phyloP scores from a whole-genome alignment of 2,329 filamentous ascomycete species.

The Aspergillus versicolor region DNA sequence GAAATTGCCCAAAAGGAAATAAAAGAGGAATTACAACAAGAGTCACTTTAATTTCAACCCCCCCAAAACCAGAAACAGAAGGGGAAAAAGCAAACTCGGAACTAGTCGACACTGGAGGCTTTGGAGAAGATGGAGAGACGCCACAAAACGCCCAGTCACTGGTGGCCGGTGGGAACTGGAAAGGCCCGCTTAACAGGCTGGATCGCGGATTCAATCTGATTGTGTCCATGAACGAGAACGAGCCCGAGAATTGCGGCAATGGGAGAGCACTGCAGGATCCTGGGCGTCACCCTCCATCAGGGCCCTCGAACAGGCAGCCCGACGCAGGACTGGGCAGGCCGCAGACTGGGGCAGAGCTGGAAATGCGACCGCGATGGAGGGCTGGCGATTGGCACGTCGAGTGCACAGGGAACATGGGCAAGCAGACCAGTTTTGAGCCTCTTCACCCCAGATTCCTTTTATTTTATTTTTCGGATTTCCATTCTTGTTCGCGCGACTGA shows the following conservation, averaged over 20 bases:
- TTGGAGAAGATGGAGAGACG: conserved; percentile 10
- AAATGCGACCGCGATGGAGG: no score
- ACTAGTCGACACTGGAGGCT: conserved; percentile 4
- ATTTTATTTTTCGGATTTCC: neutral
- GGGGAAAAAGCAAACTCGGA: conserved; percentile 8
- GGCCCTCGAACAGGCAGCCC: no score
- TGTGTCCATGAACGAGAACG: neutral
- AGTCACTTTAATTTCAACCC: neutral
- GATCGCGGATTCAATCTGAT: no score
- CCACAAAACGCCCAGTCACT: conserved; percentile 9
- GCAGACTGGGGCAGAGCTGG: no score
- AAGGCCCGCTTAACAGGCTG: no score
- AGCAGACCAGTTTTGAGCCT: conserved; percentile 8
- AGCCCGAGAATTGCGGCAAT: conserved; percentile 7
- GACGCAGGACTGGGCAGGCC: no score
- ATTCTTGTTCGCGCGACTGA: neutral
- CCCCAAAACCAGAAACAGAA: conserved; percentile 1
- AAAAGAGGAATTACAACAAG: conserved; percentile 3
- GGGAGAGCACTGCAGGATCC: no score
- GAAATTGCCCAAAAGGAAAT: neutral
- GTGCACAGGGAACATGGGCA: neutral
- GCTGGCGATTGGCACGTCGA: neutral
- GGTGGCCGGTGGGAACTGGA: neutral
- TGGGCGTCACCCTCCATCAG: no score
- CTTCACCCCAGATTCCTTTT: conserved; percentile 10